Percentiles rank a stretch among this genome's conserved stretches.
Evolutionary conservation across 176 grass and related monocot genomes (phyloP).

Genomic region (Zea luxurians): DNA sequence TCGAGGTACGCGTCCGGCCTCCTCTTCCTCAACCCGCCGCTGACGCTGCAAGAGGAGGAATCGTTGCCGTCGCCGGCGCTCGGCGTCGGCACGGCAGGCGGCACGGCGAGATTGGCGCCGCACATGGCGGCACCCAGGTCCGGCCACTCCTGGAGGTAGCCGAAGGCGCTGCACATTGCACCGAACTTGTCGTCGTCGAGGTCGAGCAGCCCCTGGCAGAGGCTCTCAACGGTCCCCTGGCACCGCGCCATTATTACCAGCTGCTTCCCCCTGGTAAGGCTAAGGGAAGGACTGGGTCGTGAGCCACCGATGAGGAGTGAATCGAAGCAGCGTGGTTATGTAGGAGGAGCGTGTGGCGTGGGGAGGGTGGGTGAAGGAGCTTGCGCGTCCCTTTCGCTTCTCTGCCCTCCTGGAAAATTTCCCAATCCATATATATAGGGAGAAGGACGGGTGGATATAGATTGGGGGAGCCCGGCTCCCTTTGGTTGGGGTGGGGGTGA

Average conservation of each 20-base stretch:
- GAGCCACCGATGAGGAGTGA: neutral
- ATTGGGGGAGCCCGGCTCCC: neutral
- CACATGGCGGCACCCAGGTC: constrained; percentile 45
- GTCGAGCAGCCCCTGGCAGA: constrained; percentile 53
- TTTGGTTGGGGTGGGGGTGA: constrained; percentile 20
- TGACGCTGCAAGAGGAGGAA: constrained; percentile 23
- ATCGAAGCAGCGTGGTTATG: constrained; percentile 23
- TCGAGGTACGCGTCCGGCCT: constrained; percentile 39
- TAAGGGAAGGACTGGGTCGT: neutral
- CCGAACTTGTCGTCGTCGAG: constrained; percentile 50
- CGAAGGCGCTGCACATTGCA: constrained; percentile 53
- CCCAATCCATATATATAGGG: constrained; percentile 60
- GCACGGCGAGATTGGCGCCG: constrained; percentile 25
- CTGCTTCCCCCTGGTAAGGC: neutral
- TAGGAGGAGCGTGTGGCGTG: constrained; percentile 2
- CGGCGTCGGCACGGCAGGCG: neutral
- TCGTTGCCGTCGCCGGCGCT: constrained; percentile 26
- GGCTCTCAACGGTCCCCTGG: constrained; percentile 40
- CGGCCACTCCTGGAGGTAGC: constrained; percentile 60
- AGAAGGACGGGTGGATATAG: constrained; percentile 35
- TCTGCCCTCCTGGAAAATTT: constrained; percentile 34
- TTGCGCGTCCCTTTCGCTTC: constrained; percentile 48
- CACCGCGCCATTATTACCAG: constrained; percentile 60
- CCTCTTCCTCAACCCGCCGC: constrained; percentile 53
- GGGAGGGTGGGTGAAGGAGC: neutral